phyloP scores from a whole-genome alignment of 257 asterid genomes.

The Phtheirospermum japonicum region DNA sequence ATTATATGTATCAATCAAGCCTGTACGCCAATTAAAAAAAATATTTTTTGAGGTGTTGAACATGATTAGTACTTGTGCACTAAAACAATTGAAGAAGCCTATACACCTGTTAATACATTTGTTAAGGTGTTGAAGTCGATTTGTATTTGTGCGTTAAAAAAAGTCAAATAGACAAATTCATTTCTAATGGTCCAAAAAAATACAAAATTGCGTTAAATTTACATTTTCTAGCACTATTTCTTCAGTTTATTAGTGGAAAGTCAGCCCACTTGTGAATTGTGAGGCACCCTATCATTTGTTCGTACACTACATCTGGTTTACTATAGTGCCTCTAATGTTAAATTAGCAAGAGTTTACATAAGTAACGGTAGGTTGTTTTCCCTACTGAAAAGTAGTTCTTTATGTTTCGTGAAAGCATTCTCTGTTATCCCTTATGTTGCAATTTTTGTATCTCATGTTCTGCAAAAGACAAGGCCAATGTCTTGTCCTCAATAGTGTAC shows the following conservation, averaged over 20 bases:
- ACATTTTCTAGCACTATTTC: background rate
- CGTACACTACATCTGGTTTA: background rate
- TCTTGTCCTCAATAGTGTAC: background rate
- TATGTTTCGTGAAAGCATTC: background rate
- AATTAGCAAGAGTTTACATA: background rate
- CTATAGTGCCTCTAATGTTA: background rate
- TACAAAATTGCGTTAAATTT: background rate
- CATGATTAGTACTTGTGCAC: no score
- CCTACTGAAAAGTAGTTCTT: background rate
- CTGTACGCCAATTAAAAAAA: no score
- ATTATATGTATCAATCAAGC: no score
- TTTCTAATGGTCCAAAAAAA: background rate
- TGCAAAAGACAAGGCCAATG: background rate
- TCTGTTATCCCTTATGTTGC: slow-evolving; percentile 1
- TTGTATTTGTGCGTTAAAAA: no score
- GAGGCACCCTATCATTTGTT: background rate
- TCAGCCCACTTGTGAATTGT: background rate
- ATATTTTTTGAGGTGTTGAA: no score
- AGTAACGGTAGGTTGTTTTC: background rate
- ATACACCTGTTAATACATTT: no score
- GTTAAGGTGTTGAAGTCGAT: no score
- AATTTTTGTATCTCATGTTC: slow-evolving; percentile 13
- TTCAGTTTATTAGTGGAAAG: background rate
- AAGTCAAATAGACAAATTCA: no score
- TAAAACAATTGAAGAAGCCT: no score